Evolutionary conservation across 208 protist species (phyloP).

Genomic region (Endotrypanum monterogeii): DNA sequence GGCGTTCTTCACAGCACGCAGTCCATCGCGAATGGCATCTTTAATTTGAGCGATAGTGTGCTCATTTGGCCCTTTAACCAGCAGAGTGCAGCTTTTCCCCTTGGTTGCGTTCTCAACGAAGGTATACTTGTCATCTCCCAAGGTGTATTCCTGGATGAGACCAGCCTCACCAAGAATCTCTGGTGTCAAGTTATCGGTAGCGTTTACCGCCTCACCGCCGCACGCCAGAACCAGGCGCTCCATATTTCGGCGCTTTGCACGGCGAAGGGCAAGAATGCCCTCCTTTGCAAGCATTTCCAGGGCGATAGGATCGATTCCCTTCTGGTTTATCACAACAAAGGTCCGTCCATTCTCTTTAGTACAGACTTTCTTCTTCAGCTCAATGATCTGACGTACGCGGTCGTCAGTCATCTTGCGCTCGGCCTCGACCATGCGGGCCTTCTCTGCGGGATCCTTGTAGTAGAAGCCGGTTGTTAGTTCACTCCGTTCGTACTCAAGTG

Average conservation of each 20-base stretch:
- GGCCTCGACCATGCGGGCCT: conserved; percentile 96
- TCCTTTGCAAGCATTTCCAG: conserved; percentile 99
- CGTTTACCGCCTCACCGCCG: conserved; percentile 98
- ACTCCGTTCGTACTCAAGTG: conserved; percentile 99
- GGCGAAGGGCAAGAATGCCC: conserved; percentile 98
- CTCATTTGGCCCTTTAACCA: conserved; percentile 99
- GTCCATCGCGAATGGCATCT: conserved; percentile 98
- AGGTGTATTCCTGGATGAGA: conserved; percentile 97
- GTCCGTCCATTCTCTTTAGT: conserved; percentile 92
- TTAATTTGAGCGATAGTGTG: conserved; percentile 99
- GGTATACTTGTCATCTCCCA: conserved; percentile 99
- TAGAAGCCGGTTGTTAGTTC: conserved; percentile 99
- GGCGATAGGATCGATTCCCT: conserved; percentile 99
- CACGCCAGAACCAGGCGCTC: conserved; percentile 97
- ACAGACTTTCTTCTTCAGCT: conserved; percentile 98
- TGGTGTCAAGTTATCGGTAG: conserved; percentile 96
- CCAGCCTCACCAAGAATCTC: conserved; percentile 97
- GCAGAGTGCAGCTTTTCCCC: conserved; percentile 98
- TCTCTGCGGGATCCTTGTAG: conserved; percentile 97
- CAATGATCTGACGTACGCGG: conserved; percentile 97
- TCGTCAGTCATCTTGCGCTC: conserved; percentile 98
- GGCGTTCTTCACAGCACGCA: conserved; percentile 99
- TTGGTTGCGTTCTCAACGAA: conserved; percentile 99
- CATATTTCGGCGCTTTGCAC: conserved; percentile 99
- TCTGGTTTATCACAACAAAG: conserved; percentile 99